phyloP scores from a whole-genome alignment of 2,329 filamentous ascomycete species.

The Aspergillus transmontanensis region DNA sequence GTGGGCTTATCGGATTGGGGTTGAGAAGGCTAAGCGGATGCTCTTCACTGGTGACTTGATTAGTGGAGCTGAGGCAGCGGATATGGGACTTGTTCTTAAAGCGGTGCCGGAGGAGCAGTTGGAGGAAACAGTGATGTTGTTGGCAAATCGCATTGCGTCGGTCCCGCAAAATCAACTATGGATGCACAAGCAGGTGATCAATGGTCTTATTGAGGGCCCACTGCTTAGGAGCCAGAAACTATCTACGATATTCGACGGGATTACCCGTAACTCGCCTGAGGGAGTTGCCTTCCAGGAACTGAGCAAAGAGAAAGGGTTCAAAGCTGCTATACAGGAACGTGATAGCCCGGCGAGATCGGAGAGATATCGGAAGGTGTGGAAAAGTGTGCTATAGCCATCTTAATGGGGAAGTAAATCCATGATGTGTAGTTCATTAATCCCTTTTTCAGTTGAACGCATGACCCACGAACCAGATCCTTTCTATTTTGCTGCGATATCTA shows the following conservation, averaged over 20 bases:
- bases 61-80: conserved; percentile 9
- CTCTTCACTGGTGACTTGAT: conserved; percentile 14
- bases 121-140: conserved; percentile 7
- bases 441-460: not conserved
- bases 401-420: not conserved
- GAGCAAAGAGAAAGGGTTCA: conserved; percentile 5
- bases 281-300: conserved; percentile 9
- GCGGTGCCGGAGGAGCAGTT: conserved; percentile 10
- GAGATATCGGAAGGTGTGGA: conserved; percentile 7
- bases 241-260: conserved; percentile 10
- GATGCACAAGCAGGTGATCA: conserved; percentile 14
- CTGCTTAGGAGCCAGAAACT: not conserved
- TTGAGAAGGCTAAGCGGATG: conserved; percentile 16
- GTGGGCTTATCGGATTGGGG: conserved; percentile 13
- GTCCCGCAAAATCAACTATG: conserved; percentile 12
- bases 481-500: not conserved
- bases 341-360: conserved; percentile 5
- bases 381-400: conserved; percentile 7
- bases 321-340: not conserved
- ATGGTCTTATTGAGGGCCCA: conserved; percentile 8
- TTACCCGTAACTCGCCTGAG: conserved; percentile 12
- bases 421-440: not conserved
- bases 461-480: not conserved
- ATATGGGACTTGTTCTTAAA: conserved; percentile 13
- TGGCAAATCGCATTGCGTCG: conserved; percentile 5